These are phyloP conservation scores for Beta lomatogona DNA, from an alignment of 179 eudicot species.

Conservation along the genomic window DNA sequence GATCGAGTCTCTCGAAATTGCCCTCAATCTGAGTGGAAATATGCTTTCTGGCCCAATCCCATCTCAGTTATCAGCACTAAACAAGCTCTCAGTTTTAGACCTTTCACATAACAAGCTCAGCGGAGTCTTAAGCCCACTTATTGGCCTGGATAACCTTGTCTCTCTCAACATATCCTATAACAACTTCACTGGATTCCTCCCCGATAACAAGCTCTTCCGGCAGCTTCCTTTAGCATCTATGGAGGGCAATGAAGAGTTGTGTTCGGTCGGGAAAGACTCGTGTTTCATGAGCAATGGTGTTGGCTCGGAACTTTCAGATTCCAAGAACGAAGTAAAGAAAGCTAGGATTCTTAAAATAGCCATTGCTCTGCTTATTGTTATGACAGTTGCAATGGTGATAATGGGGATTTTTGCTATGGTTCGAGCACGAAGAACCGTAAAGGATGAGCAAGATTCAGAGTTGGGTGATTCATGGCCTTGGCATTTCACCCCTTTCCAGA, in stretches of 20 bases:
- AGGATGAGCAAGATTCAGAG: conserved; percentile 36
- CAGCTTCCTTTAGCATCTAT: conserved; percentile 41
- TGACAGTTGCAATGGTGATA: conserved; percentile 42
- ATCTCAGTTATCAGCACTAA: conserved; percentile 31
- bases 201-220: conserved; percentile 50
- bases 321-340: conserved; percentile 22
- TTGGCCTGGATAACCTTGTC: conserved; percentile 49
- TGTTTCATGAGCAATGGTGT: conserved; percentile 26
- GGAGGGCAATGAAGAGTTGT: conserved; percentile 46
- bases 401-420: conserved; percentile 44
- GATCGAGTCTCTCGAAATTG: conserved; percentile 40
- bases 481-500: conserved; percentile 57
- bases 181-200: conserved; percentile 55
- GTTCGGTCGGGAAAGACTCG: conserved; percentile 35
- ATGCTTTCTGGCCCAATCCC: conserved; percentile 41
- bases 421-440: conserved; percentile 31
- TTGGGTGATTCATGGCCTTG: conserved; percentile 51
- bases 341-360: conserved; percentile 37
- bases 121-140: conserved; percentile 35
- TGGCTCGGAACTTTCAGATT: conserved; percentile 10
- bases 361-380: conserved; percentile 33
- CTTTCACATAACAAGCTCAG: conserved; percentile 41
- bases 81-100: conserved; percentile 40
- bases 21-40: conserved; percentile 42
- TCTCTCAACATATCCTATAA: conserved; percentile 58